Evolutionary conservation across 1,284 basidiomycete species (phyloP).

Genomic region (Malassezia obtusa): DNA sequence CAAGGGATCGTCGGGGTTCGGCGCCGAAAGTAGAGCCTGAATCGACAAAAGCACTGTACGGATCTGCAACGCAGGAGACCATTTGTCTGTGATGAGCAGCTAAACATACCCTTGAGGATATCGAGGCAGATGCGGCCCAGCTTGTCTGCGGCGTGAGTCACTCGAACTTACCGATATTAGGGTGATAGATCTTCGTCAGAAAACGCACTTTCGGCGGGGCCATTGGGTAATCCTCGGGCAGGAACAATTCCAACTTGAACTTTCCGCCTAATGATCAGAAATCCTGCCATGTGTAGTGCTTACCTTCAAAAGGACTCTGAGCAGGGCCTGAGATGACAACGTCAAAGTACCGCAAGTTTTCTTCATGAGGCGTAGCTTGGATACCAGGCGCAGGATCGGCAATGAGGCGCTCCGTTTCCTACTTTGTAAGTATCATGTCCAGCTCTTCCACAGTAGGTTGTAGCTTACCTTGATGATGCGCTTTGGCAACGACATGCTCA

Average conservation of each 20-base stretch:
- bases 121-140: slow-evolving; percentile 95
- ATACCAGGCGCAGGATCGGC: slow-evolving; percentile 95
- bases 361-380: slow-evolving; percentile 82
- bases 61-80: slow-evolving; percentile 96
- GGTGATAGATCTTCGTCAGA: slow-evolving; percentile 98
- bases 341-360: slow-evolving; percentile 97
- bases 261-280: slow-evolving; percentile 53
- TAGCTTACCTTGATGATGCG: slow-evolving; percentile 45
- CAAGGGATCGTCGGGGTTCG: slow-evolving; percentile 97
- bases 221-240: slow-evolving; percentile 99
- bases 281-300: slow-evolving; percentile 2
- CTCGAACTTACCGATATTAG: slow-evolving; percentile 74
- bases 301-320: slow-evolving; percentile 74
- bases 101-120: slow-evolving; percentile 71
- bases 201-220: slow-evolving; percentile 96
- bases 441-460: background rate
- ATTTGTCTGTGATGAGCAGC: slow-evolving; percentile 65
- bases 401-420: slow-evolving; percentile 95
- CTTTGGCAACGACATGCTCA: slow-evolving; percentile 38
- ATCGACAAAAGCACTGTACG: slow-evolving; percentile 92
- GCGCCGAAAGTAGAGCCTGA: slow-evolving; percentile 86
- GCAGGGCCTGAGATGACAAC: slow-evolving; percentile 89
- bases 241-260: slow-evolving; percentile 90
- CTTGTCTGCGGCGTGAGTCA: slow-evolving; percentile 60
- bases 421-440: background rate